Evolutionary conservation across 2,329 filamentous ascomycete species (phyloP).

Genomic region (Pseudopithomyces chartarum): DNA sequence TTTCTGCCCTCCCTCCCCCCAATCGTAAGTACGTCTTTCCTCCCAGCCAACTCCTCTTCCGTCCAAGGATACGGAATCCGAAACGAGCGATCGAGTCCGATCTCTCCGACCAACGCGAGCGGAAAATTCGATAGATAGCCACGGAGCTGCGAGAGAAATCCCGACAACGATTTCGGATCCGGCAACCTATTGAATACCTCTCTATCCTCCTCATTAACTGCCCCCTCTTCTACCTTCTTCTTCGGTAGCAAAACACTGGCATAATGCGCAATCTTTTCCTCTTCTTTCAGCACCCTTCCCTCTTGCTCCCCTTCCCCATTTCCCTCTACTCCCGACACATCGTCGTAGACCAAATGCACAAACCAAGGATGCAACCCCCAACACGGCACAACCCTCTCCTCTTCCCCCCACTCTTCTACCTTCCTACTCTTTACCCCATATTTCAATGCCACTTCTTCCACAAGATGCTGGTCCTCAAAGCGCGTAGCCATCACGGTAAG

Average conservation of each 20-base stretch:
- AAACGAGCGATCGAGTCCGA: slow-evolving; percentile 78
- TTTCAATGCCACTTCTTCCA: slow-evolving; percentile 63
- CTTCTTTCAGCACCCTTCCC: slow-evolving; percentile 54
- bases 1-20: slow-evolving; percentile 72
- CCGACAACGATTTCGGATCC: too few relatives aligned
- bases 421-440: slow-evolving; percentile 54
- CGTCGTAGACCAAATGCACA: slow-evolving; percentile 71
- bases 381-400: slow-evolving; percentile 65
- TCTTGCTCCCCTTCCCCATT: slow-evolving; percentile 29
- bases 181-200: too few relatives aligned
- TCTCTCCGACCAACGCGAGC: slow-evolving; percentile 73
- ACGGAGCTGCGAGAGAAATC: too few relatives aligned
- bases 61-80: slow-evolving; percentile 69
- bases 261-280: slow-evolving; percentile 65
- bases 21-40: slow-evolving; percentile 62
- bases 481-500: slow-evolving; percentile 80
- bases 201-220: too few relatives aligned
- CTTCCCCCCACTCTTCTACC: slow-evolving; percentile 27
- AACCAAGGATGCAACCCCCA: slow-evolving; percentile 93
- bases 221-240: too few relatives aligned
- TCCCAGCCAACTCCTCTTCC: slow-evolving; percentile 43
- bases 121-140: too few relatives aligned
- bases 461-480: slow-evolving; percentile 74
- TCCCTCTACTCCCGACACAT: neutral
- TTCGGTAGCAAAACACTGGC: slow-evolving; percentile 64